A percentile compares a stretch with the other conserved stretches of the same genome.
These are phyloP conservation scores for Atkinsonella hypoxylon DNA, from an alignment of 2,329 filamentous ascomycete species.

Conservation along the genomic window DNA sequence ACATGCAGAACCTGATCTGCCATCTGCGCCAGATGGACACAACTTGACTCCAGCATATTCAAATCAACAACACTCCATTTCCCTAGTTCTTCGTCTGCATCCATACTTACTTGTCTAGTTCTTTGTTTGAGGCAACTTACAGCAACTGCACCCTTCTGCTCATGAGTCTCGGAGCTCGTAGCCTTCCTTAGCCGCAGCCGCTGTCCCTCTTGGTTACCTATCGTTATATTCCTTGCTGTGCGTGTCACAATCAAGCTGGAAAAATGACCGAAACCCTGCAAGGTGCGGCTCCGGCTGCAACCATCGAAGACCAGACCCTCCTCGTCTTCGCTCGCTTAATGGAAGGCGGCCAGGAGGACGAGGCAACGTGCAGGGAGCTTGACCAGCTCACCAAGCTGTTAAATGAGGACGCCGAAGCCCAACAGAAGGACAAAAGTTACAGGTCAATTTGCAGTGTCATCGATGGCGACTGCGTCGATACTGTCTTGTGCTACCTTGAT, in stretches of 20 bases:
- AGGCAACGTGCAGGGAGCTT: constrained; percentile 51
- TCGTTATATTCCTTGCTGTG: background rate
- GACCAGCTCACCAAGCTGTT: constrained; percentile 48
- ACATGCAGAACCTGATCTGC: background rate
- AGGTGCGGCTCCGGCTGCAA: constrained; percentile 18
- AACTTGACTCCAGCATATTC: background rate
- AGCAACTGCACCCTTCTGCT: background rate
- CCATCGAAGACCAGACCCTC: constrained; percentile 52
- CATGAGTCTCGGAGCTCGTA: background rate
- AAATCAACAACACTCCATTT: background rate
- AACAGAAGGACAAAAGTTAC: constrained; percentile 28
- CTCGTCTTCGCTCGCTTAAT: constrained; percentile 80
- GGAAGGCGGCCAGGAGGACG: constrained; percentile 78
- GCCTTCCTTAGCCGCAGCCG: background rate
- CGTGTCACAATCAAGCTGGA: background rate
- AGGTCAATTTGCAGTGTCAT: constrained; percentile 48
- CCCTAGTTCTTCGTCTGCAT: background rate
- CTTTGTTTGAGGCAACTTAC: background rate
- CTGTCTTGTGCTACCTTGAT: constrained; percentile 76
- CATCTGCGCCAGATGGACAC: background rate
- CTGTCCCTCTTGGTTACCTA: too few relatives aligned
- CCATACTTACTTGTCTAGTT: background rate
- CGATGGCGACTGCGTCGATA: constrained; percentile 67
- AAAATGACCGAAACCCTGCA: constrained; percentile 24
- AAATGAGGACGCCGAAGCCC: constrained; percentile 38